These are phyloP conservation scores for Cinnamomum chago DNA, from an alignment of 164 flowering plant species.

Conservation along the genomic window DNA sequence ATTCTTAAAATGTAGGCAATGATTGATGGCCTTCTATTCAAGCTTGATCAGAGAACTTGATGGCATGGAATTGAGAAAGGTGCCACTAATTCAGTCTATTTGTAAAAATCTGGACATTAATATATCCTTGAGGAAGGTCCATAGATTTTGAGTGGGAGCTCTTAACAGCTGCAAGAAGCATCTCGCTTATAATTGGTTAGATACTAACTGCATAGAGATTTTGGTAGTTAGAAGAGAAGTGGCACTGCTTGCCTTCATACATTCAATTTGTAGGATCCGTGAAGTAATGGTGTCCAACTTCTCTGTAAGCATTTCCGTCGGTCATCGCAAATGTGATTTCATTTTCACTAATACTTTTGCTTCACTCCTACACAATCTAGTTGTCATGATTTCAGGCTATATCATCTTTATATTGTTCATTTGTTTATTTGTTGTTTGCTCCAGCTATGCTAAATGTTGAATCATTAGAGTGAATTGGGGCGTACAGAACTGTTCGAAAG, in stretches of 20 bases:
- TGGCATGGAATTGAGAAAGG: neutral
- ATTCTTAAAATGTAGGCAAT: neutral
- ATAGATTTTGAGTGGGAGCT: neutral
- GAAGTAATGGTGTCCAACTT: neutral
- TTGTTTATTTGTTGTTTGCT: too few species aligned
- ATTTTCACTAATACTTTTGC: neutral
- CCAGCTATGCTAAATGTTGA: neutral
- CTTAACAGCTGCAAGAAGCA: neutral
- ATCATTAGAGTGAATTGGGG: neutral
- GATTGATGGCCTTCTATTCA: slow-evolving; percentile 1
- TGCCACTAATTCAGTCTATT: slow-evolving; percentile 10
- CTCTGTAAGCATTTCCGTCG: slow-evolving; percentile 9
- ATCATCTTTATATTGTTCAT: neutral
- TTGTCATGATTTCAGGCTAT: too few species aligned
- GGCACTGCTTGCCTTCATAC: slow-evolving; percentile 1
- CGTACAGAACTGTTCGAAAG: neutral
- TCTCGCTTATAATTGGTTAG: neutral
- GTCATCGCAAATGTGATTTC: neutral
- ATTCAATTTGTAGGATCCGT: slow-evolving; percentile 4
- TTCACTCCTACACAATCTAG: neutral
- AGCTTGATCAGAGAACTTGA: slow-evolving; percentile 2
- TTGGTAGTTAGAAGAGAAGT: slow-evolving; percentile 6
- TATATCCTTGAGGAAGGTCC: neutral
- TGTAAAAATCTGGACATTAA: neutral
- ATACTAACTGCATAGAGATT: slow-evolving; percentile 13